Evolutionary conservation across 2,329 filamentous ascomycete genomes (phyloP), one percentile per base, ranked within the genome.

Genomic region (Cercospora citrullina): DNA sequence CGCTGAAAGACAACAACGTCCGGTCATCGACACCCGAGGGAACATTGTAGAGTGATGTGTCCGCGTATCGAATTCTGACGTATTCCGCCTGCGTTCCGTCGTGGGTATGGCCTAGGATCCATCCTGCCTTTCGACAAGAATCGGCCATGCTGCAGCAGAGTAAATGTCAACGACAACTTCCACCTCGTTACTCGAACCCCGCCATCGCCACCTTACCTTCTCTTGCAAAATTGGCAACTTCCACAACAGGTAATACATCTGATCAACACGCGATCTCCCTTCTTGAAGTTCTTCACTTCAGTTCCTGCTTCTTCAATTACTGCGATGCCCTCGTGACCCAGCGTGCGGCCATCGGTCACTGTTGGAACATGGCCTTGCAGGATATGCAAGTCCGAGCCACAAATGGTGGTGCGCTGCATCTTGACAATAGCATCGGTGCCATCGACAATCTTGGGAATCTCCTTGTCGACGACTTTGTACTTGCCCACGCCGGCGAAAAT

Each of bases 11-110:
- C 1, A 88, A 83, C 4, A 84, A 73, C 0, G 79, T 76, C 2
- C 77, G 76, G 51, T 82, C 80, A 26, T 83, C 80, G 1, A 82
- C 80, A 1, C 77, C 80, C 0, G 72, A 53, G 0, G 85, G 83
- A 1, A 86, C 73, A 2, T 76, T 71, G 72, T 84, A 81, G 7
- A 87, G 78, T 8, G 81, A 84, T 7, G 80, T 80, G 65, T 83
- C 81, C 0, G 84, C 85, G 72, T 84, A 81, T 1, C 83, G 84
- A 53, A 87, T 81, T 21, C 84, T 79, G 42, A 87, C 84, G 68
- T 83, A 87, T 72, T 87, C 85, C n/a, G 85, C 86, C 72, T 87
- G 85, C 0, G 84, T 86, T 55, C 85, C 85, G 70, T 86, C 83
- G 21, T 83, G 80, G 0, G 77, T 79, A 72, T 87, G 84, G 21